phyloP scores from a whole-genome alignment of 2,329 filamentous ascomycete genomes.

The Magnaporthales sp. region DNA sequence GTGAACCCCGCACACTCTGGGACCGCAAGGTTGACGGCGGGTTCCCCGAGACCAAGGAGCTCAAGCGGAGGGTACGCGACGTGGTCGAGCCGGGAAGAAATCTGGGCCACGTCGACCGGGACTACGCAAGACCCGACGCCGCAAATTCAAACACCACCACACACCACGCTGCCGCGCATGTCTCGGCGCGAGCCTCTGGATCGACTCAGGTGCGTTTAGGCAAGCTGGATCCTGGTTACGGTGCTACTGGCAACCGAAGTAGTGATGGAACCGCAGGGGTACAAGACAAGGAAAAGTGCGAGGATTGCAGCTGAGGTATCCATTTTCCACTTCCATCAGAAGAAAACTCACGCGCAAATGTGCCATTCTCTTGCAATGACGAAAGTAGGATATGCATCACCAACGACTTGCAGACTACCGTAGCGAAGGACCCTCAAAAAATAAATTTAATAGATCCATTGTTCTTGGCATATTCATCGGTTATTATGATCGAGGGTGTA shows the following conservation, averaged over 20 bases:
- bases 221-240: not conserved
- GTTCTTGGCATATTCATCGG: not conserved
- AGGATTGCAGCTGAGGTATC: not conserved
- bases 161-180: not conserved
- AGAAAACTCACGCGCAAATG: not conserved
- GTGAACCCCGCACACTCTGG: slow-evolving; percentile 60
- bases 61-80: slow-evolving; percentile 79
- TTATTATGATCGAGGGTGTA: not conserved
- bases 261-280: not conserved
- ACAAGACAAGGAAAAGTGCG: not conserved
- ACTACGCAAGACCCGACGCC: slow-evolving; percentile 18
- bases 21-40: slow-evolving; percentile 80
- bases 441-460: not conserved
- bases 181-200: not conserved
- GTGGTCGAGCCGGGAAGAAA: slow-evolving; percentile 69
- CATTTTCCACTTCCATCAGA: not conserved
- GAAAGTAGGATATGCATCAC: not conserved
- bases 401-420: not conserved
- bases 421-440: no score
- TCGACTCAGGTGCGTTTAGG: not conserved
- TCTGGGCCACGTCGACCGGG: slow-evolving; percentile 71
- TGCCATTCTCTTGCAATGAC: not conserved
- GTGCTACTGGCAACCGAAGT: not conserved
- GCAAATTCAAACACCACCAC: not conserved
- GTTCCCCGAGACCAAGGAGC: slow-evolving; percentile 88